Base-by-base conservation (phyloP, 164 flowering plant species). In the Warburgia ugandensis region DNA sequence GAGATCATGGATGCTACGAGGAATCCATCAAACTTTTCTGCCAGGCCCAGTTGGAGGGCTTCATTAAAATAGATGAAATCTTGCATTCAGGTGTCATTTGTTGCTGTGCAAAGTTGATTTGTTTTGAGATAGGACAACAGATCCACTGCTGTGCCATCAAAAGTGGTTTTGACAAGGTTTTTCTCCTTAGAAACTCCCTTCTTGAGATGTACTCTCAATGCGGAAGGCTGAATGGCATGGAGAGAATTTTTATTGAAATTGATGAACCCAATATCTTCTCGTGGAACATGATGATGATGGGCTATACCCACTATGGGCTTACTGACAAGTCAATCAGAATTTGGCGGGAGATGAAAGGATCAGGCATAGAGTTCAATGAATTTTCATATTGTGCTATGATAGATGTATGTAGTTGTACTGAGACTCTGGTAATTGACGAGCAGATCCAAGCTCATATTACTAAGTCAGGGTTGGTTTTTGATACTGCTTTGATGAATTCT, bases 131-230 rank as follows among this genome's bases (percentile, higher is more conserved):
- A 27, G 70, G 70, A 61, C 29, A 23, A 21, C 70, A 66, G 31
- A 57, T 66, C 16, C 70, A 66, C 37, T 8, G 41, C 21, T 57
- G 51, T 17, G 31, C 51, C 27, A 37, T 61, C 6, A 66, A 61
- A 37, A 47, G 41, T 33, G 66, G 70, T 23, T 61, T 61, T 29
- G 55, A 56, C 20, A 52, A 17, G 58, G 32, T 66, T 46, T 7
- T 42, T 7, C 46, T 23, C 8, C 50, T 66, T 4, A 25, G 37
- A 21, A 66, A 66, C 46, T 61, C 66, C 42, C 55, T 66, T 13
- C 41, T 66, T 30, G 66, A 57, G 62, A 48, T 66, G 59, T 66
- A 66, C 48, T 52, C 66, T 45, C 54, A 52, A 2, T 66, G 70
- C 35, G 43, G 70, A 41, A 52, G 31, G 31, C 20, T 61, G 2